Percentiles rank a stretch among this genome's conserved stretches.
phyloP scores from a whole-genome alignment of 2,329 filamentous ascomycete species.

The Coleophoma cylindrospora region DNA sequence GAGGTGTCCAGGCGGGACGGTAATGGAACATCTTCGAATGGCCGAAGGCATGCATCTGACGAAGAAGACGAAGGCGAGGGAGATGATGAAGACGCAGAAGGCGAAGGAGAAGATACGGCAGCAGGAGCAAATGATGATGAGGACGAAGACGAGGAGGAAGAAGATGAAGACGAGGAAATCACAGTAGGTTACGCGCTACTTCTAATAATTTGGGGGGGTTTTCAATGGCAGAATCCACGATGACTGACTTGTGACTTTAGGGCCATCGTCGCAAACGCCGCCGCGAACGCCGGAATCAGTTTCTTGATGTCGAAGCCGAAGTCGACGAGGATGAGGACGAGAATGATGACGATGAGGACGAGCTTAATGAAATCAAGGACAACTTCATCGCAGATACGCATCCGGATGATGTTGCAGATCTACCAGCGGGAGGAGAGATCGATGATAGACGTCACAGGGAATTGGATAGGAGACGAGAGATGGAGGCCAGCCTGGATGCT shows the following conservation, averaged over 20 bases:
- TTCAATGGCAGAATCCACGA: conserved; percentile 17
- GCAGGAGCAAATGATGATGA: conserved; percentile 28
- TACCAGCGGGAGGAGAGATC: conserved; percentile 67
- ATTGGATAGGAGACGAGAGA: conserved; percentile 85
- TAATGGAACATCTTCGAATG: conserved; percentile 34
- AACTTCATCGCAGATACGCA: conserved; percentile 87
- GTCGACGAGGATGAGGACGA: conserved; percentile 92
- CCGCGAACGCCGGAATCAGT: conserved; percentile 72
- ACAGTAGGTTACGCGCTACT: conserved; percentile 29
- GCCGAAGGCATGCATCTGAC: conserved; percentile 22
- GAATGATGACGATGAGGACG: conserved; percentile 83
- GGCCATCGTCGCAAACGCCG: conserved; percentile 74
- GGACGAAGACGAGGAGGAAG: conserved; percentile 46
- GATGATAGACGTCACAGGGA: conserved; percentile 93
- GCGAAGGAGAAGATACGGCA: conserved; percentile 31
- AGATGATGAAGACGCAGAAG: conserved; percentile 38
- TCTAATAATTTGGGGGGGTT: not conserved
- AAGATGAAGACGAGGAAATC: conserved; percentile 58
- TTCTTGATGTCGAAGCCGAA: conserved; percentile 97
- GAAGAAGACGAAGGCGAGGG: conserved; percentile 25
- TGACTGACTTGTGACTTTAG: conserved; percentile 32
- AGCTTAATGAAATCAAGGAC: conserved; percentile 71
- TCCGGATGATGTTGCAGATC: conserved; percentile 79
- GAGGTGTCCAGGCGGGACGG: conserved; percentile 30
- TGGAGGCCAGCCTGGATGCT: conserved; percentile 82